Base-by-base conservation (phyloP, 1,139 yeast species). In the Meyerozyma athensensis region DNA sequence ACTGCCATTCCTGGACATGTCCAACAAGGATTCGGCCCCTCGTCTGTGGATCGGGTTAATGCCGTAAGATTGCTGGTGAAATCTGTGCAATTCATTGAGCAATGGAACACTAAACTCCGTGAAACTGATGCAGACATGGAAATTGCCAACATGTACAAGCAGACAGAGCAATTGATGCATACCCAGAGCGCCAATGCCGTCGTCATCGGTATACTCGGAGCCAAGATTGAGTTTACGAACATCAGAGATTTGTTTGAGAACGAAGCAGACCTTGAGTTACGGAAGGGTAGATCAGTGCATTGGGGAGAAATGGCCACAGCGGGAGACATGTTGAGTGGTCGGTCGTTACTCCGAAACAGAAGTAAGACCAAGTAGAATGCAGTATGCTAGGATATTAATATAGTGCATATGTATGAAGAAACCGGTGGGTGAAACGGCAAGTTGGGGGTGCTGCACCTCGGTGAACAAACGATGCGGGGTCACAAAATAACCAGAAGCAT, bases 1-100 rank as follows among this genome's bases (percentile, higher is more conserved):
- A 78, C 89, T 5, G 92, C 92, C 3, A 69, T 81, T 42, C 92
- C 92, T 31, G 92, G 94, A 20, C 92, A 84, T 54, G 89, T 84
- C 33, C 92, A 84, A 63, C 92, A 84, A 58, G 94, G 94, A 51
- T 80, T 77, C 39, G 68, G 79, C n/a, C 92, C 94, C 41, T 76
- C 86, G 3, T 79, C 89, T 36, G 80, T 81, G 67, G 94, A 84
- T 54, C 70, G 94, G 60, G 79, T 84, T 7, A 68, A 72, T 52
- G 89, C 89, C 4, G 76, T 80, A 2, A 75, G 85, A 56, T 77
- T 81, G 45, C 82, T 89, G 0, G 74, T 82, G 39, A 78, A 75
- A 53, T 81, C 89, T 19, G 77, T 83, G 41, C 79, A 79, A 45
- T 83, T 77, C 58, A 77, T 84, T 46, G 90, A 83, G 56, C 67